Conservation (phyloP, 805 yeast species). For the Starmerella apis region DNA sequence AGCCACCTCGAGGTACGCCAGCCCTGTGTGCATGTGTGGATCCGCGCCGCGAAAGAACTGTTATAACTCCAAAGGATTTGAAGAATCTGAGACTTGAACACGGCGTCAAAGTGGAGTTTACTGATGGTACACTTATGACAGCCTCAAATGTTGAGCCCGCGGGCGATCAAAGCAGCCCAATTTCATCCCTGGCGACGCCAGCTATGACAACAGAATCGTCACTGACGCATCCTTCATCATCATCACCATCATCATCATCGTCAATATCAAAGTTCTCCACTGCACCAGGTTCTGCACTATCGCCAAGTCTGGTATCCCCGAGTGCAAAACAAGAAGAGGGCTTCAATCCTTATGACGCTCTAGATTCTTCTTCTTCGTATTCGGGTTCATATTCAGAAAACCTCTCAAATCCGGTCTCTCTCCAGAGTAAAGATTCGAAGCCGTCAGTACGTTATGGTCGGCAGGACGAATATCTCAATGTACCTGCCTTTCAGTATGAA, state of each 20-base stretch:
- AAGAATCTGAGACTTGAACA: not conserved
- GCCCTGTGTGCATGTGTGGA: not conserved
- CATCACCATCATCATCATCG: not conserved
- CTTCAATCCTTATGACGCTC: not conserved
- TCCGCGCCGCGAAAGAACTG: not conserved
- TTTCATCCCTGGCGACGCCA: not conserved
- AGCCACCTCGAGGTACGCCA: not conserved
- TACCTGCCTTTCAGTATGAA: constrained; percentile 4
- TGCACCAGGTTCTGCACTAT: not conserved
- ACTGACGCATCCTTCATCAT: not conserved
- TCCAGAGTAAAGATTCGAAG: not conserved
- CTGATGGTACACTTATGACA: not conserved
- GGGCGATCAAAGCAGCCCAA: not conserved
- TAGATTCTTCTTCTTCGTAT: not conserved
- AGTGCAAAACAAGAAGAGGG: not conserved
- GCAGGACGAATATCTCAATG: not conserved
- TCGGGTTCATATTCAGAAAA: not conserved
- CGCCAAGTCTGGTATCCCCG: not conserved
- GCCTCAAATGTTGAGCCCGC: not conserved
- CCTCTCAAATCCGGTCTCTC: not conserved
- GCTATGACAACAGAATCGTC: not conserved
- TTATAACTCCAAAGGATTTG: not conserved
- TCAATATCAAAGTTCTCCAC: too few relatives aligned
- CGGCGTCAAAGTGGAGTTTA: not conserved
- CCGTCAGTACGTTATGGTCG: not conserved